Conservation (phyloP, 2,329 filamentous ascomycete genomes). For the Sporothrix humicola region DNA sequence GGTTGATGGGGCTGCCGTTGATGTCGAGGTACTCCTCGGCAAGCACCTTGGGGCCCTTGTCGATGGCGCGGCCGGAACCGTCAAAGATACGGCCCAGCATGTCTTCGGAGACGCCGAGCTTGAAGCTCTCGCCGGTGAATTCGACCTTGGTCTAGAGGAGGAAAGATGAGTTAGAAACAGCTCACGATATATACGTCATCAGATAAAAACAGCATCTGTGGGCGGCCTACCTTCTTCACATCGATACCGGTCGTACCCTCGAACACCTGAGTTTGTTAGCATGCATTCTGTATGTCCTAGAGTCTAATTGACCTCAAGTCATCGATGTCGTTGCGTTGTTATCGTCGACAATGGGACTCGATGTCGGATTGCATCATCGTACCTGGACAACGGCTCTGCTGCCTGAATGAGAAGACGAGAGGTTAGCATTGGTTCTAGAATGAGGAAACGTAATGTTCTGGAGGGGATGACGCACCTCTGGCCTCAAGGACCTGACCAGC, state of each 20-base stretch:
- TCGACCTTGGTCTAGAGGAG: conserved; percentile 85
- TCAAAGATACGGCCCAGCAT: conserved; percentile 99
- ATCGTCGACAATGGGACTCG: not conserved
- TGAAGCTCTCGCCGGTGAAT: conserved; percentile 95
- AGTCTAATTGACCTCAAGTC: not conserved
- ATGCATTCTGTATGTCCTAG: conserved; percentile 33
- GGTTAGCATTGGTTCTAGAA: conserved; percentile 23
- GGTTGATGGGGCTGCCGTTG: conserved; percentile 98
- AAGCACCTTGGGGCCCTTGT: conserved; percentile 97
- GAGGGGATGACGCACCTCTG: conserved; percentile 70
- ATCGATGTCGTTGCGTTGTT: not conserved
- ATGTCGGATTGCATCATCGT: conserved; percentile 41
- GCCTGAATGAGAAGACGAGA: conserved; percentile 58
- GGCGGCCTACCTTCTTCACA: conserved; percentile 83
- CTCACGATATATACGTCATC: not conserved
- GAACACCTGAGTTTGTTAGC: conserved; percentile 72
- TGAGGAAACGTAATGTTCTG: conserved; percentile 33
- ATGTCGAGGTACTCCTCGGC: conserved; percentile 99
- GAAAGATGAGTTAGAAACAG: not conserved
- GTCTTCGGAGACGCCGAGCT: conserved; percentile 98
- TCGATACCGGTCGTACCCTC: conserved; percentile 97
- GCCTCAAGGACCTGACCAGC: conserved; percentile 97
- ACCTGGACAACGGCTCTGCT: conserved; percentile 95
- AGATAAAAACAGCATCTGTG: too few species aligned
- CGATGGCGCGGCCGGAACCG: conserved; percentile 95